Conservation (phyloP, 768 basidiomycete genomes). For the Pleurotus salmoneostramineus region DNA sequence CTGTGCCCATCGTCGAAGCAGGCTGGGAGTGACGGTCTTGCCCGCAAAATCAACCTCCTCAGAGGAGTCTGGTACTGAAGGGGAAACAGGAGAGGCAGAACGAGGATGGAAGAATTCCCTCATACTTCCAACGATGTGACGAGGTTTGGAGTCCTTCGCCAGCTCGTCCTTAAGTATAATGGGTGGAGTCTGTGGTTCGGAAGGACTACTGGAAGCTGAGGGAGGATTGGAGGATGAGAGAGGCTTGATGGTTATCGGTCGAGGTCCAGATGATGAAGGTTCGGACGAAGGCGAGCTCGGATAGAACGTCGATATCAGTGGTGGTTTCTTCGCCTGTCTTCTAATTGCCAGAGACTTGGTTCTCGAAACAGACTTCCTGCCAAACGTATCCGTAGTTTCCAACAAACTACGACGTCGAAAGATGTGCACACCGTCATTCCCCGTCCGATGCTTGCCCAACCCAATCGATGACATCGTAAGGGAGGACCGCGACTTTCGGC, state of each 20-base stretch:
- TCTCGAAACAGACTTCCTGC: slow-evolving; percentile 19
- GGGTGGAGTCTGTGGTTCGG: slow-evolving; percentile 11
- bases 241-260: slow-evolving; percentile 11
- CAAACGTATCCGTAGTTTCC: slow-evolving; percentile 25
- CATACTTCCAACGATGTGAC: slow-evolving; percentile 61
- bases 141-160: slow-evolving; percentile 23
- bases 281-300: slow-evolving; percentile 12
- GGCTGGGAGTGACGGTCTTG: slow-evolving; percentile 24
- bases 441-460: slow-evolving; percentile 55
- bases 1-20: slow-evolving; percentile 46
- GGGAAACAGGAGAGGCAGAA: slow-evolving; percentile 32
- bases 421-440: slow-evolving; percentile 69
- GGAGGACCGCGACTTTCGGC: slow-evolving; percentile 21
- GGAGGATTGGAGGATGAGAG: slow-evolving; percentile 9
- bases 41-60: slow-evolving; percentile 10
- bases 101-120: slow-evolving; percentile 55
- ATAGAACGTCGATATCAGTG: slow-evolving; percentile 5
- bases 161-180: slow-evolving; percentile 11
- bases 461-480: slow-evolving; percentile 57
- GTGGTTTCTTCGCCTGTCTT: slow-evolving; percentile 29
- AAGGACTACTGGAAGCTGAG: slow-evolving; percentile 11
- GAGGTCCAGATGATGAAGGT: slow-evolving; percentile 12
- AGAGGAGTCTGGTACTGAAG: slow-evolving; percentile 5
- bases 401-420: slow-evolving; percentile 51
- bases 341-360: slow-evolving; percentile 18